These are phyloP conservation scores for Cryphonectria carpinicola DNA, from an alignment of 2,329 filamentous ascomycete genomes.

Conservation along the genomic window DNA sequence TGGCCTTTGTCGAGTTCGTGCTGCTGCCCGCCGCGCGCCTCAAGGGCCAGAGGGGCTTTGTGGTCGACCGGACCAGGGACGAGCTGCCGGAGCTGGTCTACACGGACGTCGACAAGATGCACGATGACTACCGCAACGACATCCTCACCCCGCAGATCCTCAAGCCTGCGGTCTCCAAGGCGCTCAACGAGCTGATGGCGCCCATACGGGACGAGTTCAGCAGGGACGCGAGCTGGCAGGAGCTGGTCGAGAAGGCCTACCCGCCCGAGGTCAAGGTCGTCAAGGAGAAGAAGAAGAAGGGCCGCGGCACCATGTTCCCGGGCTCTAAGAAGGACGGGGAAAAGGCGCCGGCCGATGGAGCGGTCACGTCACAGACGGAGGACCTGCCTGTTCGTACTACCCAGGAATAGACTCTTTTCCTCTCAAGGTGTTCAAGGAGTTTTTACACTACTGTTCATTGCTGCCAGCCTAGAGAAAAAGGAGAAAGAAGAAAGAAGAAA, in stretches of 20 bases:
- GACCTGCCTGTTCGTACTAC: slow-evolving; percentile 26
- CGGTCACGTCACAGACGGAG: slow-evolving; percentile 28
- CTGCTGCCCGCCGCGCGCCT: slow-evolving; percentile 78
- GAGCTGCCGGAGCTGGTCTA: slow-evolving; percentile 76
- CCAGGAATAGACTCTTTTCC: neutral
- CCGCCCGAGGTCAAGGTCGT: slow-evolving; percentile 70
- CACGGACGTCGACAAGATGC: slow-evolving; percentile 71
- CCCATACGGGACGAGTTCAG: slow-evolving; percentile 76
- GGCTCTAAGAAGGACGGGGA: slow-evolving; percentile 38
- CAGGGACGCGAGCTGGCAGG: slow-evolving; percentile 70
- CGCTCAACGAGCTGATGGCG: slow-evolving; percentile 72
- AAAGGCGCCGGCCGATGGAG: slow-evolving; percentile 27
- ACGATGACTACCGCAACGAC: slow-evolving; percentile 80
- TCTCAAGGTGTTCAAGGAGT: neutral
- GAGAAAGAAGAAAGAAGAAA: too few relatives aligned
- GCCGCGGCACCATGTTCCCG: slow-evolving; percentile 71
- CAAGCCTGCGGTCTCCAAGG: slow-evolving; percentile 80
- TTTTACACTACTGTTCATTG: neutral
- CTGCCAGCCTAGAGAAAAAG: neutral
- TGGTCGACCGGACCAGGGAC: slow-evolving; percentile 68
- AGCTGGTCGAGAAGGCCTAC: slow-evolving; percentile 78
- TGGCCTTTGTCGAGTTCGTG: slow-evolving; percentile 86
- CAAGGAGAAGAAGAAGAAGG: slow-evolving; percentile 78
- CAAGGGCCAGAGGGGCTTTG: slow-evolving; percentile 64
- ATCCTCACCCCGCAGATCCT: slow-evolving; percentile 83